phyloP scores from a whole-genome alignment of 176 grass and related monocot genomes.

The Cenchrus purpureus region DNA sequence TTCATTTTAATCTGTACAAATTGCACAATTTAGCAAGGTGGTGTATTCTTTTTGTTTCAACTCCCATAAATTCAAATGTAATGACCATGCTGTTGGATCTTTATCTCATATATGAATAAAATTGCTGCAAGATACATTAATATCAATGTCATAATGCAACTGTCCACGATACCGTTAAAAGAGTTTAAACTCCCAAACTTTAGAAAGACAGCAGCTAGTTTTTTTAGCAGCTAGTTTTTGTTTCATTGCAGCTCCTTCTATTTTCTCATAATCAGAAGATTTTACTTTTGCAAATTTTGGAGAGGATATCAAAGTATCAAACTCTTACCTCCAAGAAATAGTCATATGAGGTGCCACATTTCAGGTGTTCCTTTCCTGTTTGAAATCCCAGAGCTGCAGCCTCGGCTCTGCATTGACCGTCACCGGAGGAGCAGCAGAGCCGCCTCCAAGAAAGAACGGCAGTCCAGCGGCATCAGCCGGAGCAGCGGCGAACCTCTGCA shows the following conservation, averaged over 20 bases:
- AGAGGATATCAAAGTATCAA: not conserved
- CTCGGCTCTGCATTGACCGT: conserved; percentile 24
- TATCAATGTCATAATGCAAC: not conserved
- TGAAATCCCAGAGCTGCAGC: conserved; percentile 65
- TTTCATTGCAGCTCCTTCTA: not conserved
- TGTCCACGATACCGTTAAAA: not conserved
- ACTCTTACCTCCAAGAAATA: conserved; percentile 35
- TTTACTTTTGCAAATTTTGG: not conserved
- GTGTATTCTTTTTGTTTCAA: not conserved
- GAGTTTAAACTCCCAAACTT: not conserved
- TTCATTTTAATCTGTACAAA: not conserved
- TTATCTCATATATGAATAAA: not conserved
- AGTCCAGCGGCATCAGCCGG: conserved; percentile 36
- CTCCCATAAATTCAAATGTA: not conserved
- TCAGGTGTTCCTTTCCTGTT: conserved; percentile 48
- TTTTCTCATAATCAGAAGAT: not conserved
- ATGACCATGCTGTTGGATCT: not conserved
- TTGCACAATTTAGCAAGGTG: not conserved
- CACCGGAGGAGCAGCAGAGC: conserved; percentile 21
- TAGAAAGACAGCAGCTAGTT: not conserved
- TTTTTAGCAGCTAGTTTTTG: not conserved
- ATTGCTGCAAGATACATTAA: not conserved
- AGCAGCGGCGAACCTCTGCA: conserved; percentile 50
- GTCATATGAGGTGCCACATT: conserved; percentile 13
- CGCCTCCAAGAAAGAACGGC: conserved; percentile 49